Evolutionary conservation across 129 eudicot genomes (phyloP).

Genomic region (Erigeron canadensis): DNA sequence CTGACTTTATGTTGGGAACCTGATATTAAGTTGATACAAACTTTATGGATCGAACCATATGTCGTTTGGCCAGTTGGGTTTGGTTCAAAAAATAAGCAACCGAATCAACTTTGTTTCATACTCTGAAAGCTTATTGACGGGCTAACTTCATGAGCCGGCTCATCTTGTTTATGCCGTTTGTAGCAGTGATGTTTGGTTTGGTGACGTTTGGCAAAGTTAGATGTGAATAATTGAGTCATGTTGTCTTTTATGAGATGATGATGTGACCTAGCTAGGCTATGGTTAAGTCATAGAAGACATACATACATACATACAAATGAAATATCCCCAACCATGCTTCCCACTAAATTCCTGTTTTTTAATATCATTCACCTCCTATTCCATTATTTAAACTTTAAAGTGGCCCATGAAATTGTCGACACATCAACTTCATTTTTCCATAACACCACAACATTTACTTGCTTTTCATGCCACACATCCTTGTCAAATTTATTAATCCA

Average conservation of each 20-base stretch:
- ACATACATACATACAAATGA: constrained; percentile 1
- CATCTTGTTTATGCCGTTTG: constrained; percentile 3
- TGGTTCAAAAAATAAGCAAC: not conserved
- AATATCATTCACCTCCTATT: constrained; percentile 10
- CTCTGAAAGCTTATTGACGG: constrained; percentile 33
- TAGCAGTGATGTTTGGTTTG: constrained; percentile 16
- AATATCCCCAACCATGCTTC: constrained; percentile 10
- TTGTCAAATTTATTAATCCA: constrained; percentile 28
- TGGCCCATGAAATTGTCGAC: constrained; percentile 27
- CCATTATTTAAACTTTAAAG: constrained; percentile 26
- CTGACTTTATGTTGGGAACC: too few relatives aligned
- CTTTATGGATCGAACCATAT: too few relatives aligned
- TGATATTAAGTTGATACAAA: too few relatives aligned
- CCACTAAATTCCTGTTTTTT: not conserved
- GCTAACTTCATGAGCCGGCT: constrained; percentile 6
- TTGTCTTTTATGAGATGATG: constrained; percentile 14
- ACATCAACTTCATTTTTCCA: constrained; percentile 23
- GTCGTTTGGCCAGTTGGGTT: not conserved
- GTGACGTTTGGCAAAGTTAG: constrained; percentile 21
- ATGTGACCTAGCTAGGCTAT: not conserved
- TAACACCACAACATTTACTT: constrained; percentile 31
- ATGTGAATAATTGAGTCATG: constrained; percentile 18
- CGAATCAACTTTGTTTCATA: not conserved
- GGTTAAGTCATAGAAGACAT: constrained; percentile 24
- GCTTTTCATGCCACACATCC: constrained; percentile 22